phyloP scores from a whole-genome alignment of 1,284 basidiomycete genomes.

The Boletellus sp. region DNA sequence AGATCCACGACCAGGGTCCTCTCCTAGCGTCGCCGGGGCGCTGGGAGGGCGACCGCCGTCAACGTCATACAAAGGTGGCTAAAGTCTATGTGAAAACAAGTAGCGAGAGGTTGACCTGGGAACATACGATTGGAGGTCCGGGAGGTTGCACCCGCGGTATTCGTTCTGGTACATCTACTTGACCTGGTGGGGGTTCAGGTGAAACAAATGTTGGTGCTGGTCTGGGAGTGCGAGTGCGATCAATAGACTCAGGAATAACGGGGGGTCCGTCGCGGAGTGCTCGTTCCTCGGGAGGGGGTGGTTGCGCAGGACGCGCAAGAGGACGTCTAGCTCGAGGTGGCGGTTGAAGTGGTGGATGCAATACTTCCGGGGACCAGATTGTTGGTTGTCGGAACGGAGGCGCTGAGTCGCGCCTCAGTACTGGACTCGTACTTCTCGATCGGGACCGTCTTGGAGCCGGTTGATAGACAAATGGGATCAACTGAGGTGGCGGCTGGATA shows the following conservation, averaged over 20 bases:
- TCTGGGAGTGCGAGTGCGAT: constrained; percentile 10
- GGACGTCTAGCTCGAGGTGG: constrained; percentile 10
- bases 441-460: constrained; percentile 41
- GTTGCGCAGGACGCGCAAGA: constrained; percentile 1
- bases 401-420: constrained; percentile 16
- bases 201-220: neutral
- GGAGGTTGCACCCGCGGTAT: constrained; percentile 25
- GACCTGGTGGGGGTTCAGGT: constrained; percentile 15
- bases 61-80: constrained; percentile 24
- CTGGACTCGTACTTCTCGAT: constrained; percentile 44
- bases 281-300: neutral
- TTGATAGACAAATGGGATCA: constrained; percentile 53
- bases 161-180: constrained; percentile 15
- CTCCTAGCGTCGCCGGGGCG: constrained; percentile 20
- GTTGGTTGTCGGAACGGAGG: constrained; percentile 20
- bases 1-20: constrained; percentile 11
- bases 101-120: neutral
- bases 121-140: constrained; percentile 20
- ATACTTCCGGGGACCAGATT: constrained; percentile 20
- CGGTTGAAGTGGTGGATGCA: constrained; percentile 14
- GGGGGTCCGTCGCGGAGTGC: constrained; percentile 3
- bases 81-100: constrained; percentile 4
- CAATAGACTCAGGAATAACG: constrained; percentile 10
- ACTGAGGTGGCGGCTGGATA: constrained; percentile 49
- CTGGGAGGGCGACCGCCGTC: constrained; percentile 18